Conservation (phyloP, 176 grass and related monocot genomes). For the Phragmites australis region DNA sequence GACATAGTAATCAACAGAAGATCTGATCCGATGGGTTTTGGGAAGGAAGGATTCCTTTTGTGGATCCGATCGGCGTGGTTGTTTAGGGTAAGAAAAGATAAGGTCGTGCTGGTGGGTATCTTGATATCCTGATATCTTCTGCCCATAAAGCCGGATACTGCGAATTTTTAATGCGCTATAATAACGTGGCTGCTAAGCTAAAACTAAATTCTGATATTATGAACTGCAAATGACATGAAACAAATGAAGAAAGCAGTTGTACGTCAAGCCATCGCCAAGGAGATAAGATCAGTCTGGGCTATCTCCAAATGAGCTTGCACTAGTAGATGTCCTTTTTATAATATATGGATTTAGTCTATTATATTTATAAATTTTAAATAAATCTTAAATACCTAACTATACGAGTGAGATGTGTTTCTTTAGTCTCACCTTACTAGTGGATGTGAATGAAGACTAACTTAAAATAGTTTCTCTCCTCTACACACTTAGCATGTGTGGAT, state of each 20-base stretch:
- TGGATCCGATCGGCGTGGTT: slow-evolving; percentile 17
- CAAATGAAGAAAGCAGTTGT: too few species aligned
- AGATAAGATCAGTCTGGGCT: background rate
- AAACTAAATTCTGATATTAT: background rate
- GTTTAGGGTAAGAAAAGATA: background rate
- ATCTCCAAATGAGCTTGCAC: background rate
- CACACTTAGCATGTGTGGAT: too few species aligned
- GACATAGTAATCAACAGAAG: background rate
- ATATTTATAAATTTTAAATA: too few species aligned
- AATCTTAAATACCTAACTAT: too few species aligned
- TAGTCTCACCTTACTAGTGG: too few species aligned
- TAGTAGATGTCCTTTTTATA: too few species aligned
- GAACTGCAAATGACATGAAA: background rate
- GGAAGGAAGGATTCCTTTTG: background rate
- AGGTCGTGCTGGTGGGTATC: slow-evolving; percentile 5
- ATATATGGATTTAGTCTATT: too few species aligned
- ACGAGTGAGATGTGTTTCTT: too few species aligned
- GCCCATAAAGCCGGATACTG: slow-evolving; percentile 11
- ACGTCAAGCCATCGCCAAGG: background rate
- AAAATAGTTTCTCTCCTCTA: too few species aligned
- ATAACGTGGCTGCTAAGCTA: background rate
- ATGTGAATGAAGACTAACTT: too few species aligned
- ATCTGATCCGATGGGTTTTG: background rate
- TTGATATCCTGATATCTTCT: background rate
- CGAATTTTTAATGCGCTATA: background rate